A percentile compares a stretch with the other conserved stretches of the same genome.
Conservation (phyloP, 208 protist species). For the Leishmania gerbilli region DNA sequence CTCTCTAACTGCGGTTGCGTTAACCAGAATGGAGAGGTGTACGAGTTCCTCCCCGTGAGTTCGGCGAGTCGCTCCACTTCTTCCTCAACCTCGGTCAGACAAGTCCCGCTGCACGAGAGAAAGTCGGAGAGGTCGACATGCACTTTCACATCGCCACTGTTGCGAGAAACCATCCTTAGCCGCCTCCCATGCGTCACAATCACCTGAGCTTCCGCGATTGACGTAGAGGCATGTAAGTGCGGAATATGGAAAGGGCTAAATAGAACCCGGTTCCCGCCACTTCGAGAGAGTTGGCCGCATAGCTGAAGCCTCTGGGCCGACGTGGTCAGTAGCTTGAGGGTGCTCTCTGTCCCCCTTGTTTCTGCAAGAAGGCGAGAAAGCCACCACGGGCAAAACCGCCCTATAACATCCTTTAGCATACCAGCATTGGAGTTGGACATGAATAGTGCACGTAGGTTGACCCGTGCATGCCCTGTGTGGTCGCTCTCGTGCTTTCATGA, state of each 20-base stretch:
- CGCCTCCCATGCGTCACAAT: constrained; percentile 30
- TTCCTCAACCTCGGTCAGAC: constrained; percentile 28
- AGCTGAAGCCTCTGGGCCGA: constrained; percentile 2
- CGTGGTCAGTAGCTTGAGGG: not conserved
- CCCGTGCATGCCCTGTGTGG: too few relatives aligned
- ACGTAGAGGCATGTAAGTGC: not conserved
- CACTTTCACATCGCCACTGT: constrained; percentile 31
- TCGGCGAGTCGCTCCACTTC: constrained; percentile 11
- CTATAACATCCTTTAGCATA: not conserved
- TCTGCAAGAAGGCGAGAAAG: not conserved
- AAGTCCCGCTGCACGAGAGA: constrained; percentile 40
- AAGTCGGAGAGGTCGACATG: constrained; percentile 39
- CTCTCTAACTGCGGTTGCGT: constrained; percentile 12
- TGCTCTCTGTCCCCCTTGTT: not conserved
- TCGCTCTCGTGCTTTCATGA: not conserved
- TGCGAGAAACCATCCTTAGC: constrained; percentile 11
- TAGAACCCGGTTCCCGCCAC: too few relatives aligned
- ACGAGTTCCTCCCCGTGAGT: constrained; percentile 11
- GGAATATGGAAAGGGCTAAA: not conserved
- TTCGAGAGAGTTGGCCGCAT: not conserved
- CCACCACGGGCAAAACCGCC: constrained; percentile 8
- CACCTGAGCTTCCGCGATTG: constrained; percentile 1
- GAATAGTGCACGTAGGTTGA: too few relatives aligned
- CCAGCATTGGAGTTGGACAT: not conserved
- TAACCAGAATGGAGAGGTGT: constrained; percentile 66